Evolutionary conservation across 2,329 filamentous ascomycete genomes (phyloP), one percentile per base, ranked within the genome.

Genomic region (Knufia petricola): DNA sequence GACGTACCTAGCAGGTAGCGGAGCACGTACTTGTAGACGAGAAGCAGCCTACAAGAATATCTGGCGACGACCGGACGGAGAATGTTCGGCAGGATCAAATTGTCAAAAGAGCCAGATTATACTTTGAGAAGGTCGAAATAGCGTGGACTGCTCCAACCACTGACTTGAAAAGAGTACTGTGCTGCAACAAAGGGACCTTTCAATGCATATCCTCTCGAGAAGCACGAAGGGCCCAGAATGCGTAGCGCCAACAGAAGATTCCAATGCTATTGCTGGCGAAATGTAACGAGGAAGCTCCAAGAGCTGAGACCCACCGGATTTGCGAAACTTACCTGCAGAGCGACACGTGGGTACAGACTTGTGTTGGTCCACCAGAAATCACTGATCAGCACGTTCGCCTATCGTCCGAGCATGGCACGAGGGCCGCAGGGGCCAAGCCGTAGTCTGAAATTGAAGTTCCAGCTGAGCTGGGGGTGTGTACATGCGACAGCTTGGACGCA

Each of bases 331-430:
- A 6, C 32, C 32, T 36, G 32, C 32, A 36, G 7, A n/a, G 39
- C 6, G 23, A 42, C 39, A 42, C 39, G 39, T 42, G 39, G 39
- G 17, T n/a, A n/a, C 3, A 13, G n/a, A 42, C 19, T 42, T 21
- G 39, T 42, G n/a, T 24, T 9, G 39, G 19, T 26, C 39, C 39
- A 42, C 39, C 32, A 10, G 19, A 24, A 42, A 23, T n/a, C 20
- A 26, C 24, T 42, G 23, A 42, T 42, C 39, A 24, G 21, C 39
- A 42, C 15, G 13, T 26, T n/a, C 21, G 39, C 24, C 24, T 24
- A 26, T 42, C 39, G 39, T 13, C 9, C 21, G 39, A 42, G 39
- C 39, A 28, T 42, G 39, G 39, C 39, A 24, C n/a, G 39, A 4
- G n/a, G 21, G 21, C 10, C 21, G 39, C 21, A 24, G 3, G 21